Evolutionary conservation across 2,329 filamentous ascomycete genomes (phyloP).

Genomic region (Camillea tinctor): DNA sequence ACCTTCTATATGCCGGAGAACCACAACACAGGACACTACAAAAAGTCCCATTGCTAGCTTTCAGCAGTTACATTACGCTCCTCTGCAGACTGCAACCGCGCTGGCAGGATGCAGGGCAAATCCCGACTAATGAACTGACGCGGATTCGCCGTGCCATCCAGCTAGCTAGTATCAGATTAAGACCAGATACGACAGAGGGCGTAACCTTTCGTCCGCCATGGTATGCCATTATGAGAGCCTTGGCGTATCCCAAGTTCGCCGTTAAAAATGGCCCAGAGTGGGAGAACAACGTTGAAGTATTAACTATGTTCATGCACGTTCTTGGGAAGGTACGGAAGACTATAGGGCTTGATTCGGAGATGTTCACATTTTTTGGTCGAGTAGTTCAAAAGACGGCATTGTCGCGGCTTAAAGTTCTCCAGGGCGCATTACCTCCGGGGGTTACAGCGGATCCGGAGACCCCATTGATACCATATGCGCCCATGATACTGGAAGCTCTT

Average conservation of each 20-base stretch:
- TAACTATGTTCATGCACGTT: slow-evolving; percentile 34
- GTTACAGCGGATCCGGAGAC: neutral
- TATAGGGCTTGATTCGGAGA: slow-evolving; percentile 33
- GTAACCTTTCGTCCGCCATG: slow-evolving; percentile 39
- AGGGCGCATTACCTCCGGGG: neutral
- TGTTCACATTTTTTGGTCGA: slow-evolving; percentile 38
- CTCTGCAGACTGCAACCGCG: slow-evolving; percentile 43
- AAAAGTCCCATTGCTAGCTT: slow-evolving; percentile 36
- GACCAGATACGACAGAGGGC: slow-evolving; percentile 24
- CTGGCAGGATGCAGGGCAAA: slow-evolving; percentile 16
- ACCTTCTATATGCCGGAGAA: slow-evolving; percentile 19
- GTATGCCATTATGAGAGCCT: slow-evolving; percentile 40
- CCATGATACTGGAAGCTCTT: slow-evolving; percentile 5
- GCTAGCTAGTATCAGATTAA: slow-evolving; percentile 31
- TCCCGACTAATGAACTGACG: slow-evolving; percentile 21
- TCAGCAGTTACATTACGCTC: slow-evolving; percentile 52
- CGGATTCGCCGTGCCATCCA: slow-evolving; percentile 36
- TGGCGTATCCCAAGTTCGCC: slow-evolving; percentile 36
- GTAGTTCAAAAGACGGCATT: slow-evolving; percentile 32
- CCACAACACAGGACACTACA: slow-evolving; percentile 21
- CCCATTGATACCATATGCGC: slow-evolving; percentile 11
- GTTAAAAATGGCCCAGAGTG: slow-evolving; percentile 24
- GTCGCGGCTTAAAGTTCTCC: slow-evolving; percentile 15
- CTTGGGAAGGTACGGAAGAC: slow-evolving; percentile 28
- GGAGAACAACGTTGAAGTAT: slow-evolving; percentile 29